These are phyloP conservation scores for Talaromyces sp. DNA, from an alignment of 2,329 filamentous ascomycete genomes.

Conservation along the genomic window DNA sequence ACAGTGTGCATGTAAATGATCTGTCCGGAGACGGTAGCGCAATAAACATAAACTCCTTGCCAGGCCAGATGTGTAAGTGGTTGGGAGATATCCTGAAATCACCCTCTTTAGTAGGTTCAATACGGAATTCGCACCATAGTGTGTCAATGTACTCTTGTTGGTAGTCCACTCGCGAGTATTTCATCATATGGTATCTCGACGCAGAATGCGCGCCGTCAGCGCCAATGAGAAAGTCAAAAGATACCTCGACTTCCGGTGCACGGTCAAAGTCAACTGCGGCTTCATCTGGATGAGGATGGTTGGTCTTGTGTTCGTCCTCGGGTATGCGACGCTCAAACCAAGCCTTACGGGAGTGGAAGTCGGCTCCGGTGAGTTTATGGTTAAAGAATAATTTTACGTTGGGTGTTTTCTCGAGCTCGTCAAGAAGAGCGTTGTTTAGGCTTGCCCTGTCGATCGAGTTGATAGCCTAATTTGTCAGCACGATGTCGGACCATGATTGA, in stretches of 20 bases:
- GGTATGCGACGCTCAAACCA: conserved; percentile 71
- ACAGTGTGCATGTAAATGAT: conserved; percentile 92
- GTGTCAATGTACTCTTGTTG: conserved; percentile 94
- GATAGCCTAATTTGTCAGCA: conserved; percentile 60
- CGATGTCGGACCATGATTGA: not conserved
- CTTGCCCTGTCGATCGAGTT: conserved; percentile 80
- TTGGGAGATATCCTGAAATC: conserved; percentile 82
- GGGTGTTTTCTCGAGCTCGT: conserved; percentile 76
- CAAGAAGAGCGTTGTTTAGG: conserved; percentile 79
- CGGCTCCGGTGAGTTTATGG: conserved; percentile 87
- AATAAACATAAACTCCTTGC: conserved; percentile 95
- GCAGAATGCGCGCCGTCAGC: conserved; percentile 94
- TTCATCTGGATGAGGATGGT: not conserved
- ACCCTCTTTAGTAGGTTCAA: conserved; percentile 56
- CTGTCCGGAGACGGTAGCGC: conserved; percentile 87
- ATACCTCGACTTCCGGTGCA: conserved; percentile 72
- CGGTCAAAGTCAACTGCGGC: conserved; percentile 40
- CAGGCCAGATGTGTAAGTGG: conserved; percentile 97
- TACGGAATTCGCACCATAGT: conserved; percentile 93
- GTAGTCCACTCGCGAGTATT: conserved; percentile 86
- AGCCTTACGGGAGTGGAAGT: conserved; percentile 74
- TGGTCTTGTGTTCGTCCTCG: conserved; percentile 29
- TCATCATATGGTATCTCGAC: conserved; percentile 92
- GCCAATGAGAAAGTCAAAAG: conserved; percentile 91
- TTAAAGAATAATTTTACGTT: conserved; percentile 93